phyloP scores from a whole-genome alignment of 352 stramenopile species.

The Phytophthora parvispora region DNA sequence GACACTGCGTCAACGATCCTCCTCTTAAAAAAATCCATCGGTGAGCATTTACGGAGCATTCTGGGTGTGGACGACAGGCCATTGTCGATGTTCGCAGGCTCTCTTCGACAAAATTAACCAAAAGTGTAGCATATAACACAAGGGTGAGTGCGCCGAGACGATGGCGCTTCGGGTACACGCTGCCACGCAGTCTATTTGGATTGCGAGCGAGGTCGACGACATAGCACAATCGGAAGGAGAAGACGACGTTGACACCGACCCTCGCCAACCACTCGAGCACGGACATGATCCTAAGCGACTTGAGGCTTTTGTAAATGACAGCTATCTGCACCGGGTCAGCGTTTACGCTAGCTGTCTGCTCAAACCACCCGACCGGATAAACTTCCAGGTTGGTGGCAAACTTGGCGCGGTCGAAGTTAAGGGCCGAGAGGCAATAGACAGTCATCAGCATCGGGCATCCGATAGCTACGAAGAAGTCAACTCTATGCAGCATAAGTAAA shows the following conservation, averaged over 20 bases:
- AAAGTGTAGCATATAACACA: conserved; percentile 2
- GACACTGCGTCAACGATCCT: conserved; percentile 27
- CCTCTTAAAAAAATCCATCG: conserved; percentile 24
- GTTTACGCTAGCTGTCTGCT: conserved; percentile 15
- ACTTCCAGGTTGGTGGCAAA: conserved; percentile 27
- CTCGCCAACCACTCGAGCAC: conserved; percentile 30
- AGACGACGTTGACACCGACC: conserved; percentile 32
- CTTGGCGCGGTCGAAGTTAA: conserved; percentile 31
- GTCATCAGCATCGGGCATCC: conserved; percentile 31
- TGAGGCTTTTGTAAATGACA: conserved; percentile 29
- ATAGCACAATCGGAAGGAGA: conserved; percentile 25
- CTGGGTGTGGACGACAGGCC: conserved; percentile 8
- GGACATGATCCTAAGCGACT: conserved; percentile 43
- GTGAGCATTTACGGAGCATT: conserved; percentile 36
- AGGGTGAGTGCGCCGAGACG: conserved; percentile 7
- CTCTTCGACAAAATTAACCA: conserved; percentile 16
- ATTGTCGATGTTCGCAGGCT: conserved; percentile 14
- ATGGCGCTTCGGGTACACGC: conserved; percentile 24
- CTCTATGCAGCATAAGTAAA: conserved; percentile 19
- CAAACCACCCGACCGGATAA: conserved; percentile 23
- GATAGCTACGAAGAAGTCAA: conserved; percentile 32
- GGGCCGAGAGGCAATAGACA: conserved; percentile 19
- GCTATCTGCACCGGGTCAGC: conserved; percentile 18
- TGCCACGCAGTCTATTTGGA: not conserved
- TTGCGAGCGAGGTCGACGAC: conserved; percentile 5